Percentiles rank a stretch among this genome's conserved stretches.
These are phyloP conservation scores for Euphorbia lathyris DNA, from an alignment of 345 rosid genomes.

Conservation along the genomic window DNA sequence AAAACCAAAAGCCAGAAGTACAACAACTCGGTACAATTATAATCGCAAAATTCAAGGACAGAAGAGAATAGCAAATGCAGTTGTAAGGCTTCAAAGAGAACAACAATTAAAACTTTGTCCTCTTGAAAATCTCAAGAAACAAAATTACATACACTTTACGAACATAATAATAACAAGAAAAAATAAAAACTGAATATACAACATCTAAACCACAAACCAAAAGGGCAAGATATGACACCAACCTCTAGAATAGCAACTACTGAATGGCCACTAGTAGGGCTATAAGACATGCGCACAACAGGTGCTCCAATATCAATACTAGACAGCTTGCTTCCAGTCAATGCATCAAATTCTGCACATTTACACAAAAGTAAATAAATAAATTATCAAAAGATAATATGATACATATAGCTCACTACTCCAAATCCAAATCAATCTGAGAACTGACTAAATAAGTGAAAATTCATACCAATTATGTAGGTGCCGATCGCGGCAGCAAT, in stretches of 20 bases:
- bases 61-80: neutral
- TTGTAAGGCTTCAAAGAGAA: neutral
- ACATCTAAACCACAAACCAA: neutral
- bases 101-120: neutral
- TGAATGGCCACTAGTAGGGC: slow-evolving; percentile 79
- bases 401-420: too few relatives aligned
- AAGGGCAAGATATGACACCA: slow-evolving; percentile 2
- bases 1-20: slow-evolving; percentile 1
- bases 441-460: neutral
- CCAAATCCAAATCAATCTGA: neutral
- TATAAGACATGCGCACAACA: slow-evolving; percentile 79
- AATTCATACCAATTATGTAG: slow-evolving; percentile 56
- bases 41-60: neutral
- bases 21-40: neutral
- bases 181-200: neutral
- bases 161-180: too few relatives aligned
- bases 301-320: slow-evolving; percentile 73
- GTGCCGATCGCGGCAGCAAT: slow-evolving; percentile 74
- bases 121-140: too few relatives aligned
- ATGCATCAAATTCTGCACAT: slow-evolving; percentile 77
- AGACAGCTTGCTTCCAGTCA: slow-evolving; percentile 85
- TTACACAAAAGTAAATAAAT: too few relatives aligned
- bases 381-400: too few relatives aligned
- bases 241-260: slow-evolving; percentile 89
- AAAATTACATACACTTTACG: too few relatives aligned